Evolutionary conservation across 441 rosid species (phyloP), one percentile per base, ranked within the genome.

Genomic region (Dalechampia spathulata): DNA sequence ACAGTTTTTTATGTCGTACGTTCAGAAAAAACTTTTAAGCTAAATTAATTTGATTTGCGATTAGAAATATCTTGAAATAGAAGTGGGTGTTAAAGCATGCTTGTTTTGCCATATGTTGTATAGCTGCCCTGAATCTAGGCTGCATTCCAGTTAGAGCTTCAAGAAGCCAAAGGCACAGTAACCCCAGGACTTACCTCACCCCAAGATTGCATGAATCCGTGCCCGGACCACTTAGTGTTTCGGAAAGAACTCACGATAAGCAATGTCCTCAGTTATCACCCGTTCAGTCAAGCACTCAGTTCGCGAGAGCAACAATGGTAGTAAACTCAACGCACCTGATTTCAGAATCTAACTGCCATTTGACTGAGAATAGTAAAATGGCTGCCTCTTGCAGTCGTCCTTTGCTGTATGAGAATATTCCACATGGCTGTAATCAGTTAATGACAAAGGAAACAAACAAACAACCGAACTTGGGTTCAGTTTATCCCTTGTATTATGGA

Each of bases 71-170:
- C n/a, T n/a, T n/a, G n/a, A n/a, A n/a, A n/a, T n/a, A n/a, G n/a
- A n/a, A n/a, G n/a, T n/a, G n/a, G n/a, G n/a, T n/a, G n/a, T n/a
- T n/a, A n/a, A n/a, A n/a, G n/a, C n/a, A 19, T 15, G 1, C 13
- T 2, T 39, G 23, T 40, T 55, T 39, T 39, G 56, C 22, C 39
- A 25, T 51, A 49, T 60, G 62, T 37, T 80, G 64, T 66, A 61
- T 71, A 93, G 99, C 99, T 67, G 97, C 97, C 37, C 88, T 93
- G 65, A 93, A 83, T 74, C 70, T 93, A 70, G 99, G 99, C 32
- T 93, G 99, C 64, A 65, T 83, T 72, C 87, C 95, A 1, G 93
- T 83, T 55, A 79, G 85, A 81, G 95, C 99, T 75, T 85, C 97
- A 8, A 87, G 99, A 77, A 90, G 99, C 75, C 95, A 93, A 77